Percentiles rank a stretch among this genome's conserved stretches.
Conservation (phyloP, 371 early-diverging fungal species). For the Mucor irregularis region DNA sequence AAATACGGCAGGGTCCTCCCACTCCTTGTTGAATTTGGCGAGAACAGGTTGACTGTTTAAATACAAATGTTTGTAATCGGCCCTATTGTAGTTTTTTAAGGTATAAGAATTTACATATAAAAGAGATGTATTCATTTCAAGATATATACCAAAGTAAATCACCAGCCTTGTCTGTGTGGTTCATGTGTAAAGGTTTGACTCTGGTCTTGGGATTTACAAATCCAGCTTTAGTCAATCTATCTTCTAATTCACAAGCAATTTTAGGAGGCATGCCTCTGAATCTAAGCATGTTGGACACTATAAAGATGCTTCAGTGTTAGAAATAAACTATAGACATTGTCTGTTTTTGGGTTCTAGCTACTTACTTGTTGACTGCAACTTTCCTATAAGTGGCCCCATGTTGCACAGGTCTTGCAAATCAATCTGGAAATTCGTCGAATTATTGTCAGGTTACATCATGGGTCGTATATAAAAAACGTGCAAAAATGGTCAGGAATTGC, state of each 20-base stretch:
- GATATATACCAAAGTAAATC: constrained; percentile 7
- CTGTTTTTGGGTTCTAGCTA: no score
- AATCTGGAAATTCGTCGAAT: no score
- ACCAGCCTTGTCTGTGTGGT: constrained; percentile 20
- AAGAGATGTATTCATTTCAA: background rate
- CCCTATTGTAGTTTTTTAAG: constrained; percentile 10
- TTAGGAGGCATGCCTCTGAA: constrained; percentile 9
- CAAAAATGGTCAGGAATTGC: no score
- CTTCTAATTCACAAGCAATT: constrained; percentile 15
- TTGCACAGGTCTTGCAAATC: background rate
- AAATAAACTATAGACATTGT: background rate
- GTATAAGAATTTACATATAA: background rate
- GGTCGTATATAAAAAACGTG: no score
- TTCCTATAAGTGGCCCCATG: constrained; percentile 2
- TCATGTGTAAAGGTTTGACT: constrained; percentile 4
- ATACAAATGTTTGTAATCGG: constrained; percentile 22
- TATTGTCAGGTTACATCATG: no score
- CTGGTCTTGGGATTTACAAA: background rate
- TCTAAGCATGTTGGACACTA: background rate
- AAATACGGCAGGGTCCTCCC: constrained; percentile 15
- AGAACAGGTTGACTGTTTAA: constrained; percentile 18
- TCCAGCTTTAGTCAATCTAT: constrained; percentile 4
- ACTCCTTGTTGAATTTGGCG: constrained; percentile 4
- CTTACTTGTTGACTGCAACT: constrained; percentile 1
- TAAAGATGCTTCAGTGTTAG: background rate